Conservation (phyloP, 169 alveolate species). For the Amoebophrya sp. region DNA sequence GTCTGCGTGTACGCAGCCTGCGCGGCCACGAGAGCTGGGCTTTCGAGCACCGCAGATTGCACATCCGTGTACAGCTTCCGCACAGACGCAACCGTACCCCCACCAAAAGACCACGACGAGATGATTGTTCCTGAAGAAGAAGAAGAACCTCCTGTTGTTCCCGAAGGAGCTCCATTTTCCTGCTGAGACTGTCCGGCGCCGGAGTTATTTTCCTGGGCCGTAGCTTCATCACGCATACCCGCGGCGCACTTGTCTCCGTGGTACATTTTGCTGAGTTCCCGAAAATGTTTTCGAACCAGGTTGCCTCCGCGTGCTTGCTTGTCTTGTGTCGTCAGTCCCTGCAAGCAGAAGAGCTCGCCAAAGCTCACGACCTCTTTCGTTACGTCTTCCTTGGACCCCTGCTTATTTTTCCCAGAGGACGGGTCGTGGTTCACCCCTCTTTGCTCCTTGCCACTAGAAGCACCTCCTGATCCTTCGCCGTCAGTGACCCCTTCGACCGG, state of each 20-base stretch:
- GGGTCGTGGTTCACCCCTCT: neutral
- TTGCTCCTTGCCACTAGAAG: neutral
- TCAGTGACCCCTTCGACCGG: too few species aligned
- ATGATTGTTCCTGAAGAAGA: neutral
- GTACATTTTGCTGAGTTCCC: conserved; percentile 7
- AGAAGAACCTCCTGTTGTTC: neutral
- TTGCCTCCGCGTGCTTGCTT: neutral
- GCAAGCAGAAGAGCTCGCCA: neutral
- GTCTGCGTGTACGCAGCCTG: too few species aligned
- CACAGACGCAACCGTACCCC: too few species aligned
- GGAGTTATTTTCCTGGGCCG: neutral
- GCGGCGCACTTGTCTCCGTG: neutral
- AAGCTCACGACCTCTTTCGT: neutral
- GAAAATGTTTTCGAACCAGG: neutral
- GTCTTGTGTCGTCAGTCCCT: neutral
- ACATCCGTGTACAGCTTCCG: too few species aligned
- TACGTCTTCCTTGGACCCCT: neutral
- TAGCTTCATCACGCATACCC: neutral
- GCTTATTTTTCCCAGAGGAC: neutral
- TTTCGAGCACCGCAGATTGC: too few species aligned
- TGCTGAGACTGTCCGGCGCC: neutral
- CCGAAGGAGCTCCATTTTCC: neutral
- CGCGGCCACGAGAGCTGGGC: too few species aligned
- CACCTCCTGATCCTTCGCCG: too few species aligned
- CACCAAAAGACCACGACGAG: too few species aligned